phyloP scores from a whole-genome alignment of 139 green algal species.

The Haematococcus lacustris region DNA sequence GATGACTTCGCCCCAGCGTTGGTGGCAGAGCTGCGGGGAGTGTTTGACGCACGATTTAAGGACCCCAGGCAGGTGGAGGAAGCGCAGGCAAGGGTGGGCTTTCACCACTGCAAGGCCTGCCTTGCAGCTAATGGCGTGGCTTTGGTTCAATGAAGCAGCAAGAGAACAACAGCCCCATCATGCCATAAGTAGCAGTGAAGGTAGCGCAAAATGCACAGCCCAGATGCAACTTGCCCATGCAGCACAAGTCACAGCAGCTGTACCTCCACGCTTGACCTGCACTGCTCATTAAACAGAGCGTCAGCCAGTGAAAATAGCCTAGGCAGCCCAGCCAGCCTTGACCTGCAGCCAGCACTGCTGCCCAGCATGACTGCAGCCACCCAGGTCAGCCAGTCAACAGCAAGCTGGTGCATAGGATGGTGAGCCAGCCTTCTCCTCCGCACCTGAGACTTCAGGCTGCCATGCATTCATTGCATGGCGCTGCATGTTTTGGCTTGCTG shows the following conservation, averaged over 20 bases:
- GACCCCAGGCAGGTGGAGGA: conserved; percentile 36
- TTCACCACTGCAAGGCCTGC: neutral
- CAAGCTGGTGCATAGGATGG: too few relatives aligned
- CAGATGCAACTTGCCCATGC: neutral
- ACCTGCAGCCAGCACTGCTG: too few relatives aligned
- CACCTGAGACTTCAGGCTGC: too few relatives aligned
- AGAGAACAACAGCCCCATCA: neutral
- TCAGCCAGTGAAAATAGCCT: too few relatives aligned
- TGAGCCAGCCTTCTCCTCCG: too few relatives aligned
- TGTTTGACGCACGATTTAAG: conserved; percentile 31
- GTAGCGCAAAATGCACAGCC: neutral
- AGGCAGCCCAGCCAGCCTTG: too few relatives aligned
- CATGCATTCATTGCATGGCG: too few relatives aligned
- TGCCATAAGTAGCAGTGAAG: neutral
- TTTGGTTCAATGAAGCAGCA: neutral
- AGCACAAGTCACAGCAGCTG: too few relatives aligned
- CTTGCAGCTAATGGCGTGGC: neutral
- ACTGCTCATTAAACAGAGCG: too few relatives aligned
- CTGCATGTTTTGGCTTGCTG: neutral
- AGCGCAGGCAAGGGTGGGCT: neutral
- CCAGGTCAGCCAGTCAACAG: too few relatives aligned
- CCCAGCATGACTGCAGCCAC: too few relatives aligned
- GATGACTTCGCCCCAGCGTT: conserved; percentile 21
- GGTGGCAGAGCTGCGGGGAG: conserved; percentile 18
- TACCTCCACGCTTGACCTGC: too few relatives aligned